Evolutionary conservation across 2,329 filamentous ascomycete genomes (phyloP).

Genomic region (Fusarium sp.): DNA sequence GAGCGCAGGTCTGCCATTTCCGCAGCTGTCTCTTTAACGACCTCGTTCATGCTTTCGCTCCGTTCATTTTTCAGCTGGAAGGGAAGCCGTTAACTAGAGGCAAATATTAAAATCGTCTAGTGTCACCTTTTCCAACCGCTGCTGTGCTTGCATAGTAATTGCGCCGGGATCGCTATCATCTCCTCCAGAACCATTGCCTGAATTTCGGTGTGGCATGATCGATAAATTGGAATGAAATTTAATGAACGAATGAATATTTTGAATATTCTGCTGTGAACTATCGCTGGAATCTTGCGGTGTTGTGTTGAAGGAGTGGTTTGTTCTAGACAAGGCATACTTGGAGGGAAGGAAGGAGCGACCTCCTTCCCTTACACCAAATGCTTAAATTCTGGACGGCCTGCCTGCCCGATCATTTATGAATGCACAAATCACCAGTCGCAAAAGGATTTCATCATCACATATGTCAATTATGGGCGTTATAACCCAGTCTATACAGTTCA

Average conservation of each 20-base stretch:
- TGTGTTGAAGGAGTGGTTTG: neutral
- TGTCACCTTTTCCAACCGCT: constrained; percentile 44
- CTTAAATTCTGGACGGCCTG: neutral
- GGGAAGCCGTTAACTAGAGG: neutral
- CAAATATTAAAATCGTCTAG: neutral
- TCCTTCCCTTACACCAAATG: neutral
- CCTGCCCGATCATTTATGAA: neutral
- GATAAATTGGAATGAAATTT: neutral
- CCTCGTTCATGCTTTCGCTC: constrained; percentile 40
- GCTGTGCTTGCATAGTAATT: constrained; percentile 43
- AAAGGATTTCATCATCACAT: constrained; percentile 2
- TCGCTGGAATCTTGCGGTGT: neutral
- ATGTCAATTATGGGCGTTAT: constrained; percentile 12
- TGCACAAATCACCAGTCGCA: neutral
- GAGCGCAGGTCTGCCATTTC: constrained; percentile 44
- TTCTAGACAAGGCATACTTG: neutral
- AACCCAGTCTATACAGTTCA: constrained; percentile 23
- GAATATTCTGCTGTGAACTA: neutral
- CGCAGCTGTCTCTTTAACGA: constrained; percentile 39
- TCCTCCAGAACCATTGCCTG: constrained; percentile 26
- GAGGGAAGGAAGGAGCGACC: constrained; percentile 18
- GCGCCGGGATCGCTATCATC: constrained; percentile 41
- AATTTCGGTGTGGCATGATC: constrained; percentile 32
- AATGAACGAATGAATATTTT: neutral
- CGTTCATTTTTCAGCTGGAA: constrained; percentile 48